Evolutionary conservation across 768 basidiomycete genomes (phyloP).

Genomic region (Boletus rubescentipes): DNA sequence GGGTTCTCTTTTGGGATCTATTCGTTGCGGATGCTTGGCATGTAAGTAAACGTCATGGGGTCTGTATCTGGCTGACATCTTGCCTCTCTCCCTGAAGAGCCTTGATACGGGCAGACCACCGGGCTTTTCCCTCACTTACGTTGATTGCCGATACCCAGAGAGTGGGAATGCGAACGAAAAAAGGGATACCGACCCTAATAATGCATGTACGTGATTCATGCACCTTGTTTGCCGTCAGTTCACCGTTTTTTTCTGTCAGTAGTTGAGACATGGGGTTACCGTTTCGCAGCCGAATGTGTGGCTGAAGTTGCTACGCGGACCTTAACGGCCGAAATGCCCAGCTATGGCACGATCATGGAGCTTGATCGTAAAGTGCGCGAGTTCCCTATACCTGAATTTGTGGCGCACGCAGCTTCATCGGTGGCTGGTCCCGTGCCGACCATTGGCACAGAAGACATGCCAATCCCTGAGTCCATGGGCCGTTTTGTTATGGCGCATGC

Average conservation of each 20-base stretch:
- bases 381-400: conserved; percentile 52
- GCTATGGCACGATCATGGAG: conserved; percentile 63
- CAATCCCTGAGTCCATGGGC: conserved; percentile 36
- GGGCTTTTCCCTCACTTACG: conserved; percentile 59
- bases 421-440: conserved; percentile 22
- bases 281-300: conserved; percentile 65
- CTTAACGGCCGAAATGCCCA: conserved; percentile 61
- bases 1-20: conserved; percentile 76
- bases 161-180: conserved; percentile 10
- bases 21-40: conserved; percentile 72
- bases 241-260: neutral
- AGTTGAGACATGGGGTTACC: conserved; percentile 64
- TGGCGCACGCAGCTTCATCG: conserved; percentile 40
- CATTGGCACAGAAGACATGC: conserved; percentile 11
- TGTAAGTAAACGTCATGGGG: conserved; percentile 36
- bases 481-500: conserved; percentile 37
- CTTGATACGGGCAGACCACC: conserved; percentile 72
- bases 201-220: conserved; percentile 28
- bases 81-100: conserved; percentile 41
- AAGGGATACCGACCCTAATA: conserved; percentile 21
- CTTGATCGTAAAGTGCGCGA: conserved; percentile 69
- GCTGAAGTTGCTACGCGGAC: conserved; percentile 63
- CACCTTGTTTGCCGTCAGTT: neutral
- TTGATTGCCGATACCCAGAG: conserved; percentile 64
- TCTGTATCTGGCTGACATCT: conserved; percentile 11